Conservation (phyloP, 495 filamentous ascomycete genomes). For the Copromyces sp. region DNA sequence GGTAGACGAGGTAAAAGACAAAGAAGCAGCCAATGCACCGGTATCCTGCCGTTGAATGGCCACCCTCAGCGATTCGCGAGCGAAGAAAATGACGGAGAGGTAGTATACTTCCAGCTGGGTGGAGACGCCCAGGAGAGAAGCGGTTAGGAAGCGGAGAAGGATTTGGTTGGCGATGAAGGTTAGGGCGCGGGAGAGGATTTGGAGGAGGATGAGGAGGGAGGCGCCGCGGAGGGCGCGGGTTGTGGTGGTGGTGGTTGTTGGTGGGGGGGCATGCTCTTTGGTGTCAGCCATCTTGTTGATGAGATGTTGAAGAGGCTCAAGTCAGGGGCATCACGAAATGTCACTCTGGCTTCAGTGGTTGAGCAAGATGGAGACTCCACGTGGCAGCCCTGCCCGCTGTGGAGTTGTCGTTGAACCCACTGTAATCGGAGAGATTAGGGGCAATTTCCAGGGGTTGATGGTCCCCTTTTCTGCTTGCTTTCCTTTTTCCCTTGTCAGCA, state of each 20-base stretch:
- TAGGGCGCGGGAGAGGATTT: slow-evolving; percentile 69
- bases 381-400: not conserved
- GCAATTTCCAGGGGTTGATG: not conserved
- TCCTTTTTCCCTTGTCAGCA: not conserved
- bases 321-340: not conserved
- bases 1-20: not conserved
- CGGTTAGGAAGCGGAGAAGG: slow-evolving; percentile 76
- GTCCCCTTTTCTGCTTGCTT: not conserved
- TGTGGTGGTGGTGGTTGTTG: slow-evolving; percentile 12
- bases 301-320: not conserved
- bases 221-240: slow-evolving; percentile 48
- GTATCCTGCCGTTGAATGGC: slow-evolving; percentile 70
- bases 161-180: slow-evolving; percentile 89
- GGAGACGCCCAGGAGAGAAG: slow-evolving; percentile 69
- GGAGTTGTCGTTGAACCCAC: not conserved
- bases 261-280: too few relatives aligned
- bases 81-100: slow-evolving; percentile 80
- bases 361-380: too few relatives aligned
- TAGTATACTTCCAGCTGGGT: slow-evolving; percentile 87
- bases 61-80: slow-evolving; percentile 75
- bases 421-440: not conserved
- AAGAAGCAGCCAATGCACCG: not conserved
- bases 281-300: not conserved
- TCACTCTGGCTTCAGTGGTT: not conserved
- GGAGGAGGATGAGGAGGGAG: slow-evolving; percentile 75